Percentiles rank a stretch among this genome's conserved stretches.
These are phyloP conservation scores for Cucurbita pepo DNA, from an alignment of 306 rosid species.

Conservation along the genomic window DNA sequence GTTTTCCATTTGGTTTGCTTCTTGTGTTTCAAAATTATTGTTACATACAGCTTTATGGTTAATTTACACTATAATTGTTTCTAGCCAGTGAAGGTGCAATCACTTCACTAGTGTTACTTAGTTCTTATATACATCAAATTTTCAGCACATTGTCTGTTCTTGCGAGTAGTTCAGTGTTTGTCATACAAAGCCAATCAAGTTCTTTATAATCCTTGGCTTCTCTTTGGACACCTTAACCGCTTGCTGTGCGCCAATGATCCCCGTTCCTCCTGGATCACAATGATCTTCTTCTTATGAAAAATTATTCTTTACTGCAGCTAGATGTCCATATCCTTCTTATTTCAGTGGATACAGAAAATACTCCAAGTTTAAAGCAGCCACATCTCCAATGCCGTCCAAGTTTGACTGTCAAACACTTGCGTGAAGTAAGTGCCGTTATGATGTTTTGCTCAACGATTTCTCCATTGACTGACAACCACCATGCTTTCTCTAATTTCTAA, in stretches of 20 bases:
- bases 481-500: not conserved
- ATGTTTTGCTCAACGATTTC: not conserved
- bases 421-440: slow-evolving; percentile 35
- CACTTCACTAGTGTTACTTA: no score
- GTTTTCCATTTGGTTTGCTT: no score
- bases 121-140: no score
- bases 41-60: no score
- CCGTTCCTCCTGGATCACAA: slow-evolving; percentile 1
- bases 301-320: slow-evolving; percentile 31
- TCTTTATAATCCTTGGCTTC: not conserved
- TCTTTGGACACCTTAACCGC: slow-evolving; percentile 1
- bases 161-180: not conserved
- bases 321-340: slow-evolving; percentile 65
- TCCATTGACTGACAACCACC: not conserved
- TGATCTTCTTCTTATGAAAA: not conserved
- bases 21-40: no score
- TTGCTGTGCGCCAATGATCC: slow-evolving; percentile 7
- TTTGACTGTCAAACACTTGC: slow-evolving; percentile 50
- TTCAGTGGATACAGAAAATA: slow-evolving; percentile 44
- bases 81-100: no score
- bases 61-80: no score
- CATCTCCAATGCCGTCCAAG: slow-evolving; percentile 80
- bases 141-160: not conserved
- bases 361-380: slow-evolving; percentile 58
- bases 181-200: not conserved